phyloP scores from a whole-genome alignment of 2,329 filamentous ascomycete genomes.

The Beauveria caledonica region DNA sequence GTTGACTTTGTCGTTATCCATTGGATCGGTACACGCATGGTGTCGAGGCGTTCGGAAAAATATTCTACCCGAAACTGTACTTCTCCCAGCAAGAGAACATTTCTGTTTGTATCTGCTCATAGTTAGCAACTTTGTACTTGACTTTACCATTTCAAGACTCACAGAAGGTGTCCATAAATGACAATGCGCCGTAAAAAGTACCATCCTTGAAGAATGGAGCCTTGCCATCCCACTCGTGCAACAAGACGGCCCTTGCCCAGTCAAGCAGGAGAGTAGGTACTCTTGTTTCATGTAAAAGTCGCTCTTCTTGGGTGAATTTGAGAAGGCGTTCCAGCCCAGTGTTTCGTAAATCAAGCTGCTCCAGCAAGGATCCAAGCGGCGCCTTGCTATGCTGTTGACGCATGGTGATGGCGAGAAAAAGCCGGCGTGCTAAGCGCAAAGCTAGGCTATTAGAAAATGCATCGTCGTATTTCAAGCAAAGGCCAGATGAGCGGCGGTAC shows the following conservation, averaged over 20 bases:
- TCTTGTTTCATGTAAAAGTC: conserved; percentile 47
- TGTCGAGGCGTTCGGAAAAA: conserved; percentile 67
- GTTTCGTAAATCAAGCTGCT: conserved; percentile 45
- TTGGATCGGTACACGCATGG: conserved; percentile 62
- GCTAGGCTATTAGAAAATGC: conserved; percentile 54
- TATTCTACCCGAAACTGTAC: conserved; percentile 68
- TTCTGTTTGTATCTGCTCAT: conserved; percentile 48
- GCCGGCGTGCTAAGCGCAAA: conserved; percentile 47
- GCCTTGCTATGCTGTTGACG: conserved; percentile 43
- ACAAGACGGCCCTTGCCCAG: conserved; percentile 65
- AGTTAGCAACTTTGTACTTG: conserved; percentile 13
- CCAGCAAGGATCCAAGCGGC: conserved; percentile 39
- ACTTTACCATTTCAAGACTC: conserved; percentile 27
- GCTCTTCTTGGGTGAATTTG: conserved; percentile 41
- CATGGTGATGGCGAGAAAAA: conserved; percentile 49
- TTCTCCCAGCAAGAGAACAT: conserved; percentile 55
- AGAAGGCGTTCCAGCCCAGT: conserved; percentile 36
- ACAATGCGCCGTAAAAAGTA: conserved; percentile 68
- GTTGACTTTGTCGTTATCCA: conserved; percentile 58
- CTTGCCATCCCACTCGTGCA: conserved; percentile 74
- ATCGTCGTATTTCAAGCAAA: conserved; percentile 55
- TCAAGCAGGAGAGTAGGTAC: conserved; percentile 54
- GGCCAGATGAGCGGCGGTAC: conserved; percentile 36
- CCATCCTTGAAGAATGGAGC: conserved; percentile 61
- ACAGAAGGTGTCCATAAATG: conserved; percentile 66